Evolutionary conservation across 345 rosid genomes (phyloP).

Genomic region (Syzygium aromaticum): DNA sequence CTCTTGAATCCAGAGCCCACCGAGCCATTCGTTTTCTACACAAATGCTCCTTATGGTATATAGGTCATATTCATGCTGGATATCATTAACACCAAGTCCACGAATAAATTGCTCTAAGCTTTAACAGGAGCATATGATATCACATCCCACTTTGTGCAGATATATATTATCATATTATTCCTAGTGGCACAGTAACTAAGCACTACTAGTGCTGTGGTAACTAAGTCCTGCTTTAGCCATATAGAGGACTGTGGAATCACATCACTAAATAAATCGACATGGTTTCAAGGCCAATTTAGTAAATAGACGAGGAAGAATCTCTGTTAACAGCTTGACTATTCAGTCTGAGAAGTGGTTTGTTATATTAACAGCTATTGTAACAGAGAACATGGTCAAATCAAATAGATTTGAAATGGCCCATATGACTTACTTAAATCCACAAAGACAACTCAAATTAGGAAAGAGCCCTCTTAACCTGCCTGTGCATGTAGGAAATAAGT

Average conservation of each 20-base stretch:
- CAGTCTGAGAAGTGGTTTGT: not conserved
- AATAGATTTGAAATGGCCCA: not conserved
- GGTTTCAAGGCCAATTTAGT: not conserved
- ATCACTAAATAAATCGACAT: not conserved
- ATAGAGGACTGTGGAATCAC: not conserved
- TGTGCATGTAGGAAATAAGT: not conserved
- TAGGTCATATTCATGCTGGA: not conserved
- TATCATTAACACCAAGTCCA: not conserved
- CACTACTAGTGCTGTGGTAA: not conserved
- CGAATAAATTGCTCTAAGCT: not conserved
- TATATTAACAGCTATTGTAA: not conserved
- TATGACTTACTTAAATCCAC: not conserved
- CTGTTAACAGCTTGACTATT: not conserved
- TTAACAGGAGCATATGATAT: slow-evolving; percentile 21
- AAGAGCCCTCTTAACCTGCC: not conserved
- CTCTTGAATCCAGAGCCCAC: slow-evolving; percentile 6
- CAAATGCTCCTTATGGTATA: not conserved
- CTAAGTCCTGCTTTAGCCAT: slow-evolving; percentile 2
- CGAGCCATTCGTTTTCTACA: not conserved
- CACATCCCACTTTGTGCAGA: slow-evolving; percentile 25
- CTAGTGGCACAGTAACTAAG: slow-evolving; percentile 12
- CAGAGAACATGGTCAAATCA: not conserved
- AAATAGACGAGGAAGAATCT: not conserved
- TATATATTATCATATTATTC: slow-evolving; percentile 5
- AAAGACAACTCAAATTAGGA: not conserved